Conservation (phyloP, 441 rosid genomes). For the Pelargonium myrrhifolium region DNA sequence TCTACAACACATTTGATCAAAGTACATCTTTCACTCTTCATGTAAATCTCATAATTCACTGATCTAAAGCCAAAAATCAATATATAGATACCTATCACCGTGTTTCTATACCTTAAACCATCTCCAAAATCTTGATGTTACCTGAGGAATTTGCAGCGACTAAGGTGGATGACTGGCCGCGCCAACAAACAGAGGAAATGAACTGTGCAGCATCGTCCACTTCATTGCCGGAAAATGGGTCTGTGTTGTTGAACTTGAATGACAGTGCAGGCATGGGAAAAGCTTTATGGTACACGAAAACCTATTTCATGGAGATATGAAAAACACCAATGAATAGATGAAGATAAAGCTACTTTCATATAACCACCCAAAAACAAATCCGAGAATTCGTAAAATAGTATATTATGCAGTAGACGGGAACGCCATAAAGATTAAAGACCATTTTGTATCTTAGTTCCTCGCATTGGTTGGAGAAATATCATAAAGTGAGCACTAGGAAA, state of each 20-base stretch:
- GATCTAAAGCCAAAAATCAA: conserved; percentile 20
- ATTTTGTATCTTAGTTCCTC: too few relatives aligned
- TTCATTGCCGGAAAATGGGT: conserved; percentile 52
- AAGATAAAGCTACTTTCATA: too few relatives aligned
- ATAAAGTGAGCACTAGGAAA: too few relatives aligned
- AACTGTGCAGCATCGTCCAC: conserved; percentile 66
- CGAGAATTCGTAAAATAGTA: too few relatives aligned
- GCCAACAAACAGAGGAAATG: conserved; percentile 93
- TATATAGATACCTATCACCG: background rate
- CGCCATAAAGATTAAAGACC: too few relatives aligned
- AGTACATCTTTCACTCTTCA: conserved; percentile 19
- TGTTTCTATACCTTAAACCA: conserved; percentile 40
- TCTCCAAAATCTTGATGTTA: conserved; percentile 89
- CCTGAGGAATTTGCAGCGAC: conserved; percentile 95
- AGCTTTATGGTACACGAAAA: conserved; percentile 88
- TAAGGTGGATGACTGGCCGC: conserved; percentile 68
- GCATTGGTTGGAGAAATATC: too few relatives aligned
- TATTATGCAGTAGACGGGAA: too few relatives aligned
- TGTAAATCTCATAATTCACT: conserved; percentile 15
- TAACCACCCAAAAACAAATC: too few relatives aligned
- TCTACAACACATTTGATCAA: conserved; percentile 28
- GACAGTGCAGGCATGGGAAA: conserved; percentile 95
- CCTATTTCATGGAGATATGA: conserved; percentile 36
- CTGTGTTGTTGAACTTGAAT: conserved; percentile 57
- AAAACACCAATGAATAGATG: background rate